Conservation (phyloP, 2,329 filamentous ascomycete species). For the Apiospora malaysiana region DNA sequence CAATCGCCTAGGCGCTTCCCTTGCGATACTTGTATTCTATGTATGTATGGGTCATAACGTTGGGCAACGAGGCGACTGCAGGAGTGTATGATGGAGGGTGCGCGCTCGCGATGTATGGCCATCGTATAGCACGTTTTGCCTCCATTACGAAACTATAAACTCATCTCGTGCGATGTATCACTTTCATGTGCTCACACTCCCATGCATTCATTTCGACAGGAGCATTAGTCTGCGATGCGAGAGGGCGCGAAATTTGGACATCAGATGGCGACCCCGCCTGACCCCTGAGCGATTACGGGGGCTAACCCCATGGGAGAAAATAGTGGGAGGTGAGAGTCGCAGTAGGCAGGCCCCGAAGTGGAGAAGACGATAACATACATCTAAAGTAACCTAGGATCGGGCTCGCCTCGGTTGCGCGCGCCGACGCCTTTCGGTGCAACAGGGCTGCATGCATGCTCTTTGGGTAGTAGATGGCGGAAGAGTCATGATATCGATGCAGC, state of each 20-base stretch:
- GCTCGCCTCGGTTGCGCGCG: not conserved
- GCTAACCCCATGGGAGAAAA: not conserved
- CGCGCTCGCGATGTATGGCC: not conserved
- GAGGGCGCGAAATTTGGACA: not conserved
- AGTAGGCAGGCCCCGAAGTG: not conserved
- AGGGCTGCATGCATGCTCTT: not conserved
- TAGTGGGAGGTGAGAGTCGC: no score
- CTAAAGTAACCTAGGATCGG: not conserved
- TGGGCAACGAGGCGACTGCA: not conserved
- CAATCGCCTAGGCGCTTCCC: not conserved
- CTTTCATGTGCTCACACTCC: not conserved
- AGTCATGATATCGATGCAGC: no score
- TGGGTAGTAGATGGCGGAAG: no score
- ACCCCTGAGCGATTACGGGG: not conserved
- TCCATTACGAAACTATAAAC: not conserved
- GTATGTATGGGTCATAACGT: not conserved
- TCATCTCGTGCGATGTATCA: not conserved
- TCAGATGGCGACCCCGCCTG: slow-evolving; percentile 1
- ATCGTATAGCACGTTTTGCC: not conserved
- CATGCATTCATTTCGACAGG: not conserved
- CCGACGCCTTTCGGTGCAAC: not conserved
- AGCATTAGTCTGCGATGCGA: slow-evolving; percentile 1
- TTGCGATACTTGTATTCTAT: not conserved
- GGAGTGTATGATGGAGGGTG: not conserved
- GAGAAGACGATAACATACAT: not conserved